Conservation (phyloP, 1,284 basidiomycete genomes). For the Uromyces viciae-fabae region DNA sequence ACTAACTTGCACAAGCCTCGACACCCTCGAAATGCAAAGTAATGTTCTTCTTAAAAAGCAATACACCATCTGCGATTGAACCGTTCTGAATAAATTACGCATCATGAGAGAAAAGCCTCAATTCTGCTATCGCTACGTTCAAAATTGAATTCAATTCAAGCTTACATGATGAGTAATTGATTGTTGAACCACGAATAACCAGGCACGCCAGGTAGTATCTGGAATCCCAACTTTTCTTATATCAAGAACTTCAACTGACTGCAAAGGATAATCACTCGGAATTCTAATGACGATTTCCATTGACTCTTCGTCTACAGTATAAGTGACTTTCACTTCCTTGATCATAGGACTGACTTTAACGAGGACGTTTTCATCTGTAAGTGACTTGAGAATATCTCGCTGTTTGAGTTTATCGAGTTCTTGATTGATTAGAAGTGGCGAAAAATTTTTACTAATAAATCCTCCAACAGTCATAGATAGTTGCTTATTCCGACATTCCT, state of each 20-base stretch:
- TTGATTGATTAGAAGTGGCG: conserved; percentile 77
- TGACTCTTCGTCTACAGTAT: conserved; percentile 87
- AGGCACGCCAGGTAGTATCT: conserved; percentile 85
- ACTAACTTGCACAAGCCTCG: conserved; percentile 77
- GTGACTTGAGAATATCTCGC: conserved; percentile 63
- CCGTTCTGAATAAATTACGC: conserved; percentile 66
- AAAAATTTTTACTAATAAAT: conserved; percentile 83
- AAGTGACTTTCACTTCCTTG: conserved; percentile 72
- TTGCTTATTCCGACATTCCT: conserved; percentile 82
- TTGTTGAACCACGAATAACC: conserved; percentile 90
- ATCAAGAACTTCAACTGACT: conserved; percentile 81
- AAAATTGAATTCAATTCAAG: conserved; percentile 17
- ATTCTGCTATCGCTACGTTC: neutral
- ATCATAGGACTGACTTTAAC: conserved; percentile 68
- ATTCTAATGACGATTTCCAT: conserved; percentile 86
- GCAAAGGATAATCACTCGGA: conserved; percentile 85
- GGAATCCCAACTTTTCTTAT: conserved; percentile 79
- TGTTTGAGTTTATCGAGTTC: conserved; percentile 75
- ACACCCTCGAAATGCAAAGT: conserved; percentile 86
- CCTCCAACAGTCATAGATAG: conserved; percentile 69
- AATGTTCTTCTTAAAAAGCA: conserved; percentile 91
- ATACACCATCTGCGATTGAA: conserved; percentile 82
- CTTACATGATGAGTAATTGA: conserved; percentile 78
- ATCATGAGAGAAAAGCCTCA: no score
- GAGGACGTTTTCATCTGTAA: conserved; percentile 75